Percentiles rank a stretch among this genome's conserved stretches.
Evolutionary conservation across 441 rosid genomes (phyloP).

Genomic region (Pelargonium australe): DNA sequence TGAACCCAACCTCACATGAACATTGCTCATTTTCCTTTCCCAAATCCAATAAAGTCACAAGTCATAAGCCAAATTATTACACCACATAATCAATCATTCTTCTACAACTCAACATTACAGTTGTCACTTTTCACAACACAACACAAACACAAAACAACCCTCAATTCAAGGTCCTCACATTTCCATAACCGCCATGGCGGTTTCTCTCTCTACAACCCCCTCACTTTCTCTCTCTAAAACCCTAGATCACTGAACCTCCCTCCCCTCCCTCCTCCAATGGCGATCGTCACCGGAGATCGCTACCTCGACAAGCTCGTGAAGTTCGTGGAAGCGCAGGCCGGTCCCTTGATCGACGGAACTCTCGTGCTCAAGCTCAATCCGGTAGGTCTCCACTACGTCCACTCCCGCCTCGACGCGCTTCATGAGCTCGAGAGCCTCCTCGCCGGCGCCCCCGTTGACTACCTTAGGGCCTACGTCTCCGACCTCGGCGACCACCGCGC

Average conservation of each 20-base stretch:
- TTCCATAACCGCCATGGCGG: neutral
- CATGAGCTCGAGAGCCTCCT: conserved; percentile 75
- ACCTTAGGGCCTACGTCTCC: conserved; percentile 87
- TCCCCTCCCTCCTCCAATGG: conserved; percentile 37
- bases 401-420: conserved; percentile 79
- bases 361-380: conserved; percentile 78
- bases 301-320: conserved; percentile 72
- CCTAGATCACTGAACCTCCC: conserved; percentile 17
- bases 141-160: neutral
- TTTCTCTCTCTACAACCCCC: neutral
- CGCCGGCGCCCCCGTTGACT: conserved; percentile 84
- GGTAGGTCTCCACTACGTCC: conserved; percentile 87
- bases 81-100: neutral
- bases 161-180: neutral
- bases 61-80: too few relatives aligned
- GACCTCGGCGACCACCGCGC: conserved; percentile 96
- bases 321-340: conserved; percentile 69
- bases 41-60: too few relatives aligned
- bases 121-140: too few relatives aligned
- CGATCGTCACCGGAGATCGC: conserved; percentile 88
- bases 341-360: conserved; percentile 57
- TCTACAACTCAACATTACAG: neutral
- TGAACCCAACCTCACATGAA: too few relatives aligned
- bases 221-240: conserved; percentile 8
- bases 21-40: too few relatives aligned